phyloP scores from a whole-genome alignment of 2,329 filamentous ascomycete genomes.

The Paecilomyces variotii region DNA sequence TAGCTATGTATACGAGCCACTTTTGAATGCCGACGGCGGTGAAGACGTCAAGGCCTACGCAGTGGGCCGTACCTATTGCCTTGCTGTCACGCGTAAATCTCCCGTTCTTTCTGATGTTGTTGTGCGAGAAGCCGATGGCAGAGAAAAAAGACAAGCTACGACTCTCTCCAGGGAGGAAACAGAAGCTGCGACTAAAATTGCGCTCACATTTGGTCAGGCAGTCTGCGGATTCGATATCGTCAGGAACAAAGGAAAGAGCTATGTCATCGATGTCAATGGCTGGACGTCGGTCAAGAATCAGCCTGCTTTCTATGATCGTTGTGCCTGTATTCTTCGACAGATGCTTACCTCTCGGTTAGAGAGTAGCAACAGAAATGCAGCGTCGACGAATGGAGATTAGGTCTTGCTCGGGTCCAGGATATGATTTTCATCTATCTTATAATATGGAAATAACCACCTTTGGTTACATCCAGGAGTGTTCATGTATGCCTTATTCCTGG shows the following conservation, averaged over 20 bases:
- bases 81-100: conserved; percentile 87
- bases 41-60: conserved; percentile 97
- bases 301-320: conserved; percentile 86
- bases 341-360: conserved; percentile 48
- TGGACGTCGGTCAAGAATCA: conserved; percentile 99
- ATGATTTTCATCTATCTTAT: no score
- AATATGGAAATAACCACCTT: no score
- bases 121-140: conserved; percentile 83
- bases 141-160: conserved; percentile 86
- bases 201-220: conserved; percentile 75
- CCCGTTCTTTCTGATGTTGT: conserved; percentile 90
- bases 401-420: no score
- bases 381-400: no score
- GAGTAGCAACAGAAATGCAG: no score
- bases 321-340: conserved; percentile 68
- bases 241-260: conserved; percentile 73
- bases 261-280: conserved; percentile 92
- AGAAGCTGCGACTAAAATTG: conserved; percentile 74
- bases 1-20: conserved; percentile 91
- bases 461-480: no score
- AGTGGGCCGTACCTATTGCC: conserved; percentile 77
- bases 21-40: conserved; percentile 83
- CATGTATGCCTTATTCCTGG: no score
- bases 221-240: conserved; percentile 89
- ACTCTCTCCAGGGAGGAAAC: conserved; percentile 68